These are phyloP conservation scores for Crassisporium funariophilum DNA, from an alignment of 768 basidiomycete genomes.

Conservation along the genomic window DNA sequence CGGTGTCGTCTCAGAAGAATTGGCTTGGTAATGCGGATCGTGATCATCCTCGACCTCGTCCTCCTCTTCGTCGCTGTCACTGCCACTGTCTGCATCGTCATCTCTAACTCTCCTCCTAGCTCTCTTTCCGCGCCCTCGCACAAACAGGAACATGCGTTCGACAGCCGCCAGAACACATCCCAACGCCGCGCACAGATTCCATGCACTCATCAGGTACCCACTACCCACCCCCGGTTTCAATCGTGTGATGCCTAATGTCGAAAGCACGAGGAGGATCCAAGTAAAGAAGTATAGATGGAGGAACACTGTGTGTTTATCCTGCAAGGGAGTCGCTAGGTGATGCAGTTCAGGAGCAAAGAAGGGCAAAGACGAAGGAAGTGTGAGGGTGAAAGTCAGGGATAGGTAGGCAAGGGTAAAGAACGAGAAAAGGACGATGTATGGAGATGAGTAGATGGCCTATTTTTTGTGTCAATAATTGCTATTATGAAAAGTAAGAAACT, in stretches of 20 bases:
- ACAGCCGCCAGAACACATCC: conserved; percentile 40
- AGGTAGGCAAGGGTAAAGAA: conserved; percentile 55
- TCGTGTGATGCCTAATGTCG: conserved; percentile 46
- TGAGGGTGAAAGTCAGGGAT: conserved; percentile 42
- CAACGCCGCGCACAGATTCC: conserved; percentile 49
- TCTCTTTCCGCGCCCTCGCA: conserved; percentile 5
- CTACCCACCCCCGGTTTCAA: conserved; percentile 43
- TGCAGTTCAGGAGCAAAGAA: conserved; percentile 30
- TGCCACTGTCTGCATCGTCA: too few species aligned
- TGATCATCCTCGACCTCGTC: conserved; percentile 15
- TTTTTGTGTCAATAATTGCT: conserved; percentile 1
- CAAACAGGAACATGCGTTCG: conserved; percentile 32
- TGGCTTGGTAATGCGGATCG: too few species aligned
- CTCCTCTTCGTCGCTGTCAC: conserved; percentile 17
- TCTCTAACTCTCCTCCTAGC: conserved; percentile 16
- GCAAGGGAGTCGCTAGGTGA: conserved; percentile 32
- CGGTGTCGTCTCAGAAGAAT: background rate
- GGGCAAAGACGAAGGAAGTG: conserved; percentile 33
- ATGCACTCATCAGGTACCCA: conserved; percentile 57
- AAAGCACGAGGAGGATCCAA: conserved; percentile 57
- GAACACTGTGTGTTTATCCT: conserved; percentile 55
- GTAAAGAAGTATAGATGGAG: conserved; percentile 58
- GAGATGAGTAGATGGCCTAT: conserved; percentile 64
- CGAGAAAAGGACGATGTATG: conserved; percentile 52
- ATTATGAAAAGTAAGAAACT: conserved; percentile 25